A percentile compares a stretch with the other conserved stretches of the same genome.
Conservation (phyloP, 78 protist genomes). For the Salpingoeca rosetta region DNA sequence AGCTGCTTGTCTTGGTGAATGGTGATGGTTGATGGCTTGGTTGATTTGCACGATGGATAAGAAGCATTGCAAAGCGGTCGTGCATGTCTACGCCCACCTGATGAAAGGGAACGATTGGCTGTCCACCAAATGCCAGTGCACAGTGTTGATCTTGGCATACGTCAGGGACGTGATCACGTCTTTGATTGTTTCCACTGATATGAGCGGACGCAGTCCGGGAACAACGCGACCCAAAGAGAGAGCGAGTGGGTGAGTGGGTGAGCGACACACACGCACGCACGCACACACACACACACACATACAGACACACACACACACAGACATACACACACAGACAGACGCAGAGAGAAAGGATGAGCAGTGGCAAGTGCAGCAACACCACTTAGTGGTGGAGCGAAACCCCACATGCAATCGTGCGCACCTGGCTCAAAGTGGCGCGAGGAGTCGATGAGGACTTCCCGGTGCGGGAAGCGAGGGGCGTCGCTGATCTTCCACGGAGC, state of each 20-base stretch:
- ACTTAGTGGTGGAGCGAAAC: too few relatives aligned
- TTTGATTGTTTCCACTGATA: not conserved
- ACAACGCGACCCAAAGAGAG: not conserved
- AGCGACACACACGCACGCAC: not conserved
- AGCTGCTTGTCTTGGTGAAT: too few relatives aligned
- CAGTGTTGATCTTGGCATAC: conserved; percentile 48
- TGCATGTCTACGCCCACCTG: not conserved
- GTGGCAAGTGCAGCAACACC: too few relatives aligned
- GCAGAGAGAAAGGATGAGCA: too few relatives aligned
- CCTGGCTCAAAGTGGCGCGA: conserved; percentile 67
- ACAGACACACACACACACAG: too few relatives aligned
- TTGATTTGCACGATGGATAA: too few relatives aligned
- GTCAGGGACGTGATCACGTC: conserved; percentile 32
- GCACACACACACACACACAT: not conserved
- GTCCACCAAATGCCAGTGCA: conserved; percentile 85
- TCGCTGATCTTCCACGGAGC: conserved; percentile 35
- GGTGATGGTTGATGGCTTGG: too few relatives aligned
- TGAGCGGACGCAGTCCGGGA: not conserved
- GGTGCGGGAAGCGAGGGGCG: conserved; percentile 58
- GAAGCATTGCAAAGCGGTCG: too few relatives aligned
- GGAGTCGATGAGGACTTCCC: conserved; percentile 74
- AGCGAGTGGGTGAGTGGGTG: not conserved
- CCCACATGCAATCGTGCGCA: too few relatives aligned
- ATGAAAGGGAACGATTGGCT: conserved; percentile 51
- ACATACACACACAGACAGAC: too few relatives aligned